phyloP scores from a whole-genome alignment of 176 grass and related monocot genomes.

The Carex pumila region DNA sequence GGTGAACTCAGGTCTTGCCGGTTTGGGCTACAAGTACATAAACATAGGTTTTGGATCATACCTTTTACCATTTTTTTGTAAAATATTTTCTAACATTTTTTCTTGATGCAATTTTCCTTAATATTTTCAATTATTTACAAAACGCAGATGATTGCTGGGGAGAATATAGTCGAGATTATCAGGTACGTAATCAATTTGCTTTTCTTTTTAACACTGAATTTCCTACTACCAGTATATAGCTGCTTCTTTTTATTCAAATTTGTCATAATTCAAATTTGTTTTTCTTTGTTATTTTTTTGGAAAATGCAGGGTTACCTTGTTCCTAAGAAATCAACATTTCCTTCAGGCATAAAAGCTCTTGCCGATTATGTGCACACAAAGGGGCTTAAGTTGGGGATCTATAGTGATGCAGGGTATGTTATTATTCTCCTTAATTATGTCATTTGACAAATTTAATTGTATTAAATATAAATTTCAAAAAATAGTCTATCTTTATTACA shows the following conservation, averaged over 20 bases:
- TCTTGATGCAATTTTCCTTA: not conserved
- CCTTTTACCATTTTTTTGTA: not conserved
- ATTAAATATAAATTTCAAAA: not conserved
- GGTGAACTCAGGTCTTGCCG: constrained; percentile 60
- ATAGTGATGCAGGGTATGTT: constrained; percentile 83
- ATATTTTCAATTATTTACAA: not conserved
- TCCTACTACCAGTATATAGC: not conserved
- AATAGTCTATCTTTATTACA: not conserved
- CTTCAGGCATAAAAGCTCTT: constrained; percentile 73
- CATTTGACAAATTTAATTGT: not conserved
- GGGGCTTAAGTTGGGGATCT: constrained; percentile 81
- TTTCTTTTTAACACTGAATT: constrained; percentile 8
- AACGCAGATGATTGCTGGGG: constrained; percentile 98
- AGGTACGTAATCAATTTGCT: constrained; percentile 37
- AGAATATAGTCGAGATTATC: constrained; percentile 59
- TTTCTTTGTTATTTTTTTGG: not conserved
- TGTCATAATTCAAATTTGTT: too few species aligned
- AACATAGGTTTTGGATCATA: constrained; percentile 54
- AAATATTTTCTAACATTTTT: not conserved
- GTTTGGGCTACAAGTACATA: constrained; percentile 71
- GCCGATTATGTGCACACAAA: constrained; percentile 80
- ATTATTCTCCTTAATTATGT: constrained; percentile 23
- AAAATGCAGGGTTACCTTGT: constrained; percentile 62
- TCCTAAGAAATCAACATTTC: constrained; percentile 49
- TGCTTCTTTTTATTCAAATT: too few species aligned